A percentile compares a stretch with the other conserved stretches of the same genome.
Conservation (phyloP, 768 basidiomycete species). For the Sutorius australiensis region DNA sequence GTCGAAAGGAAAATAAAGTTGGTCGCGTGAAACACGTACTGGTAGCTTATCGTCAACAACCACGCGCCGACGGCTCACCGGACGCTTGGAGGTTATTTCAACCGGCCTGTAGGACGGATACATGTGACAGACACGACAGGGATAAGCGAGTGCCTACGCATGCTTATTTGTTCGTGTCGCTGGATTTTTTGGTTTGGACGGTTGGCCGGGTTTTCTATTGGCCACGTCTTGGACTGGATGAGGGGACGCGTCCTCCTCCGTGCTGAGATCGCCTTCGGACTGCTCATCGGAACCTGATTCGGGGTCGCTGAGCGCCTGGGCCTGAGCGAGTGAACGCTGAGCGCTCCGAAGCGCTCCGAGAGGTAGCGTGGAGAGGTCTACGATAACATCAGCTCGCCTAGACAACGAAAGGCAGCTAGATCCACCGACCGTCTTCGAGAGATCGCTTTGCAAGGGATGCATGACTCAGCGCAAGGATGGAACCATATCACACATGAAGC, state of each 20-base stretch:
- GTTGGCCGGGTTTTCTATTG: conserved; percentile 40
- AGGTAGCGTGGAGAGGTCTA: conserved; percentile 59
- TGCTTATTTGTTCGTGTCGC: conserved; percentile 74
- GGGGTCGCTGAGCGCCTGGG: conserved; percentile 37
- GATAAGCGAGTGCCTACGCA: conserved; percentile 57
- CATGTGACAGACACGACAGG: neutral
- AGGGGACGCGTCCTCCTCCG: conserved; percentile 8
- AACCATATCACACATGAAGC: neutral
- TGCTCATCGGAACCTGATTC: conserved; percentile 33
- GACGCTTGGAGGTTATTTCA: conserved; percentile 81
- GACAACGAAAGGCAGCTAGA: neutral
- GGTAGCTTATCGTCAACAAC: conserved; percentile 65
- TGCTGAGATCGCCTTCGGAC: conserved; percentile 11
- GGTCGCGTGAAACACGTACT: conserved; percentile 39
- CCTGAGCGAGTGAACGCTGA: conserved; percentile 50
- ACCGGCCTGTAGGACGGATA: conserved; percentile 51
- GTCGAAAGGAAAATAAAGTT: conserved; percentile 1
- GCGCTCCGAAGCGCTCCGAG: conserved; percentile 64
- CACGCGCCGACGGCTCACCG: conserved; percentile 67
- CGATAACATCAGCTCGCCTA: conserved; percentile 4
- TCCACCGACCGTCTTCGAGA: conserved; percentile 25
- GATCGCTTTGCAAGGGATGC: conserved; percentile 17
- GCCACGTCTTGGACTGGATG: conserved; percentile 23
- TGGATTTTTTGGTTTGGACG: conserved; percentile 42
- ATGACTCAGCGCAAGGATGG: neutral